Evolutionary conservation across 352 stramenopile species (phyloP), one percentile per base, ranked within the genome.

Genomic region (Phytopythium aichiense): DNA sequence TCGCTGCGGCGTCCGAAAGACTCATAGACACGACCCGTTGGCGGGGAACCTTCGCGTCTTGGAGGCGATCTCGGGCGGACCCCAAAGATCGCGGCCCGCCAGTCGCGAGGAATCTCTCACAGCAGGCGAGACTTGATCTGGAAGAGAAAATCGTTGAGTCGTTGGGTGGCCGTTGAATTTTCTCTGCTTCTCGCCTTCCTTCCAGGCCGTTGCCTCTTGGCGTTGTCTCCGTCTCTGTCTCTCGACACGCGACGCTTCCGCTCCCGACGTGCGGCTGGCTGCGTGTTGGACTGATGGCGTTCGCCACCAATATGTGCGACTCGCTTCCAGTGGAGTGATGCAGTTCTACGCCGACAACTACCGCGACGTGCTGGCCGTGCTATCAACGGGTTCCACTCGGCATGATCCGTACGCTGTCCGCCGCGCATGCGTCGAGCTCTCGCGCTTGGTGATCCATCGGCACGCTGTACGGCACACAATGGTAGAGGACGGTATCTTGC

Each of bases 341-440:
- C 76, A 86, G 55, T 86, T 89, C 71, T 89, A 89, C 57, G 58
- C 65, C 53, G 65, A 79, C 5, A 69, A 77, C 56, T 73, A 72
- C 46, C 49, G 48, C 31, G 56, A 53, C 5, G 69, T 89, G 48
- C 46, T 87, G 33, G 57, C 56, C 0, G n/a, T 80, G 13, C 65
- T 88, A 5, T 56, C 69, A 37, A 53, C 69, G 13, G 59, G 50
- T 16, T 35, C 45, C 37, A 69, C 65, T 30, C 52, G 60, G 1
- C 50, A 67, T 4, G 77, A 91, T 25, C 65, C 66, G 50, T 87
- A 81, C 33, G 79, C 71, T 0, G 73, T 88, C n/a, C 77, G 78
- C 12, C 71, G 77, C n/a, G 66, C 66, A 1, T 85, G 77, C 35
- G 63, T 68, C n/a, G 82, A 91, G 60, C 67, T 87, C 35, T 66